Base-by-base conservation (phyloP, 1,139 yeast species). In the Wickerhamomyces sp. region DNA sequence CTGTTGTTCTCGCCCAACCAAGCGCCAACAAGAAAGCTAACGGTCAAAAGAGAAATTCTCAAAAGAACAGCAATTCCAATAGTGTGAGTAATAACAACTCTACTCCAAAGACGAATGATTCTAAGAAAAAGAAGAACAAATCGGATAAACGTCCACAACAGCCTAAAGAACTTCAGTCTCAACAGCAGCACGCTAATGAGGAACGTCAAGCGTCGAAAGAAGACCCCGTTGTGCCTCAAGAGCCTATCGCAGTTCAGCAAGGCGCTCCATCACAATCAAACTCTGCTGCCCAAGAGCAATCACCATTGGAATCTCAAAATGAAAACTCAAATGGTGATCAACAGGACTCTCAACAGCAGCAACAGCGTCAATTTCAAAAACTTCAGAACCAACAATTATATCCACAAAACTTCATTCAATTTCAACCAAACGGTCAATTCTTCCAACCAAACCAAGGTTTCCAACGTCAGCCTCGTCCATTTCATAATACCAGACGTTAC, bases 1-100 rank as follows among this genome's bases (percentile, higher is more conserved):
- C 81, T 44, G 80, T 83, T 36, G 76, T 74, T 26, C 62, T 54
- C 22, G 41, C 58, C 15, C 47, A 46, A 23, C 39, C 53, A 17
- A 18, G 6, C n/a, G 38, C 42, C 13, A 38, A 46, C 29, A 48
- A 49, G 31, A 47, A 38, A 23, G 23, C 34, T 12, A 33, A 35
- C 28, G 38, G 35, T 15, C 32, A 36, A 34, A 35, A 37, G 25
- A 31, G 32, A 26, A 31, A 33, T 20, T 23, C 30, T 5, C 30
- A 41, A 32, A 48, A 57, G 42, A 52, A 64, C 33, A 10, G 21
- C 21, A 35, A 41, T 30, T 47, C 36, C 23, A 40, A 39, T 33
- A 45, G 54, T 23, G 39, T 40, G 24, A 49, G 41, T 11, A 44
- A 47, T 30, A 39, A 53, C 33, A 54, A 57, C 40, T 52, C 44